Evolutionary conservation across 2,329 filamentous ascomycete genomes (phyloP), one percentile per base, ranked within the genome.

Genomic region (Hirsutella thompsonii): DNA sequence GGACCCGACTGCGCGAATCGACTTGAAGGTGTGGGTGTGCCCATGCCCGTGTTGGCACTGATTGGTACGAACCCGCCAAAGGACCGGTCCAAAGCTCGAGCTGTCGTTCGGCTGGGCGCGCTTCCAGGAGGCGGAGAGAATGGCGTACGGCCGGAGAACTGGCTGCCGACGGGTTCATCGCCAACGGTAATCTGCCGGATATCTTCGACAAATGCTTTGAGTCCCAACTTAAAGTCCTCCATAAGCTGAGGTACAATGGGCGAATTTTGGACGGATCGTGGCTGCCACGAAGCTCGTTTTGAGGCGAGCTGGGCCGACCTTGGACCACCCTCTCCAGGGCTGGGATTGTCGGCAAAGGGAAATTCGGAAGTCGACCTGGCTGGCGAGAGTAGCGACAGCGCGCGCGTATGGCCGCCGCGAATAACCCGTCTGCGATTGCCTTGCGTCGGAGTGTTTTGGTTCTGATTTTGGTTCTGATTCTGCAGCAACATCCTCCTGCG

Each of bases 141-240:
- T 19, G 23, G 21, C 30, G 18, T 11, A 23, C 57, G 16, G 18
- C 32, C 18, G 28, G 37, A n/a, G 19, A 14, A 30, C 3, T 18
- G 56, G 13, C 77, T 80, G 45, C 70, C 78, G 47, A 87, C 76
- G 14, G 80, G 85, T 64, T 98, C 92, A 41, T 98, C 92, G 20
- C 92, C 92, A 6, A 98, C 88, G 0, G 92, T 94, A 13, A 90
- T 93, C 61, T 96, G 92, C 49, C 89, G 76, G 37, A 98, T 78
- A 56, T 98, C 92, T 58, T 96, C 92, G 44, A 94, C 79, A 61
- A 98, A 98, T 1, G 86, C 94, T 78, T 84, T 89, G 38, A 98
- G 66, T 2, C 92, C 90, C 39, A 92, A 78, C 57, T 81, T 86
- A 59, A 98, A 79, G 61, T 95, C 92, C 44, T 85, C 83, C 14